These are phyloP conservation scores for Leishmania major DNA, from an alignment of 208 protist genomes.

Conservation along the genomic window DNA sequence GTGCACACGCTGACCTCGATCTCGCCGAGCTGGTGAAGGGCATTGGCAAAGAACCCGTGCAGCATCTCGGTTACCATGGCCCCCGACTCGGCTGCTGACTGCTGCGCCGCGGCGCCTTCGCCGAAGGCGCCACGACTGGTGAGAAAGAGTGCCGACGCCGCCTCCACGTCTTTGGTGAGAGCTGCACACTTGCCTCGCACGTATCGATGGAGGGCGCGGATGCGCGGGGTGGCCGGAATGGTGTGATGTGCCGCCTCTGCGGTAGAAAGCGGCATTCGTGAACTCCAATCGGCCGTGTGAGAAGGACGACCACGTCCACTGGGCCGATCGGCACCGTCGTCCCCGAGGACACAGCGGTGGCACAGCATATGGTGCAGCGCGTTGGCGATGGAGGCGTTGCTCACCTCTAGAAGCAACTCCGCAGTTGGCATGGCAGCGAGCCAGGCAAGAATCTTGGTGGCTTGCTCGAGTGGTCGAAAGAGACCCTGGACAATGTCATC, in stretches of 20 bases:
- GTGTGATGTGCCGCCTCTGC: too few relatives aligned
- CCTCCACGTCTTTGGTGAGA: slow-evolving; percentile 48
- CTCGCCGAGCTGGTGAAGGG: slow-evolving; percentile 53
- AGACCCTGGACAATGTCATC: slow-evolving; percentile 46
- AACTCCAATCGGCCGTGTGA: neutral
- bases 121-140: neutral
- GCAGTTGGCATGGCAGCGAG: slow-evolving; percentile 37
- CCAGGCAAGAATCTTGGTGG: slow-evolving; percentile 56
- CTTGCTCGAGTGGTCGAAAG: slow-evolving; percentile 54
- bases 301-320: neutral
- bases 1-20: slow-evolving; percentile 62
- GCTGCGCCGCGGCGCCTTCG: slow-evolving; percentile 5
- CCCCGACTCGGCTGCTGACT: slow-evolving; percentile 11
- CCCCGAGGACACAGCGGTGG: slow-evolving; percentile 54
- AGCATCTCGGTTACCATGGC: slow-evolving; percentile 45
- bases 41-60: slow-evolving; percentile 36
- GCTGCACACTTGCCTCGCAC: slow-evolving; percentile 29
- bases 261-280: neutral
- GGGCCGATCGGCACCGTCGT: neutral
- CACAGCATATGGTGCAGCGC: slow-evolving; percentile 64
- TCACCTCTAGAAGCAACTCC: slow-evolving; percentile 53
- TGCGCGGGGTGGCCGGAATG: slow-evolving; percentile 16
- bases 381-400: slow-evolving; percentile 63
- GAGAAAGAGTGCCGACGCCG: slow-evolving; percentile 30
- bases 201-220: slow-evolving; percentile 41